phyloP scores from a whole-genome alignment of 768 basidiomycete species.

The Amanita exitialis region DNA sequence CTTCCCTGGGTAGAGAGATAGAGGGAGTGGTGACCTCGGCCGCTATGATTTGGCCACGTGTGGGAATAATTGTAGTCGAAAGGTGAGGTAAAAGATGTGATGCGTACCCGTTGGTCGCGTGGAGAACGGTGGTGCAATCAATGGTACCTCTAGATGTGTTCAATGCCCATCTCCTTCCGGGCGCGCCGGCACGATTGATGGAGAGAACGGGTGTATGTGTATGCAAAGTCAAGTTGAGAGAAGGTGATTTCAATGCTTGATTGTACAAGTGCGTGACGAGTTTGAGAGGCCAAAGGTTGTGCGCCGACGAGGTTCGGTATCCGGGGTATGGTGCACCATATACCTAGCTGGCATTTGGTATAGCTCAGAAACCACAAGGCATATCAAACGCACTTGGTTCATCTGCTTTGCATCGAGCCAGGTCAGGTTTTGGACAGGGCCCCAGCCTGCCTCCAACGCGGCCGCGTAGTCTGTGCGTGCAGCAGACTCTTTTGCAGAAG shows the following conservation, averaged over 20 bases:
- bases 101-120: constrained; percentile 83
- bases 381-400: constrained; percentile 25
- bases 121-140: constrained; percentile 54
- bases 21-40: constrained; percentile 18
- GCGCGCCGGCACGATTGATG: constrained; percentile 18
- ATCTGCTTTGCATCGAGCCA: constrained; percentile 41
- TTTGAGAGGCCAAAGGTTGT: constrained; percentile 77
- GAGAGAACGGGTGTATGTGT: constrained; percentile 64
- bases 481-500: constrained; percentile 28
- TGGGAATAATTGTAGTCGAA: constrained; percentile 48
- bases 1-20: constrained; percentile 27
- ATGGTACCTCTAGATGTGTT: constrained; percentile 60
- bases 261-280: constrained; percentile 57
- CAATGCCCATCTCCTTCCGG: constrained; percentile 34
- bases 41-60: constrained; percentile 58
- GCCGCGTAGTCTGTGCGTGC: constrained; percentile 37
- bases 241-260: constrained; percentile 19
- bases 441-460: constrained; percentile 42
- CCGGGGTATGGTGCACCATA: constrained; percentile 44
- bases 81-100: constrained; percentile 69
- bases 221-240: constrained; percentile 44
- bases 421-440: constrained; percentile 21
- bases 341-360: constrained; percentile 15
- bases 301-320: constrained; percentile 31
- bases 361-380: not conserved